Percentiles rank a stretch among this genome's conserved stretches.
Conservation (phyloP, 1,139 yeast species). For the Magnusiomyces fungicola region DNA sequence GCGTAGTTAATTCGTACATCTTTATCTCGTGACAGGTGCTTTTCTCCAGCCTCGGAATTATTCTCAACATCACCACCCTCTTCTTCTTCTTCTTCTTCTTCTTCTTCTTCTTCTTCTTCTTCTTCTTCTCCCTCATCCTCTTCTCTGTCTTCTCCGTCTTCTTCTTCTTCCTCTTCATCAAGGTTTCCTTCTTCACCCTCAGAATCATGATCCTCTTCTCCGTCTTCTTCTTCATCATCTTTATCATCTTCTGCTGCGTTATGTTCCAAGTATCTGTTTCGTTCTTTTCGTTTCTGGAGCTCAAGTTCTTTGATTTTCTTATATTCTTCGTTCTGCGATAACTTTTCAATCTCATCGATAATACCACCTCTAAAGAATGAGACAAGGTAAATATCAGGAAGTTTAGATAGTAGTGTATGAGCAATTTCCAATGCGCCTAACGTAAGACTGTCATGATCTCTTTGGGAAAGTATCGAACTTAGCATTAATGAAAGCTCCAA, state of each 20-base stretch:
- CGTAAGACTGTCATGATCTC: slow-evolving; percentile 36
- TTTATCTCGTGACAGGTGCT: too few relatives aligned
- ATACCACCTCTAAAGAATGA: slow-evolving; percentile 69
- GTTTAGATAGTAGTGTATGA: slow-evolving; percentile 39
- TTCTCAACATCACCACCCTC: slow-evolving; percentile 12
- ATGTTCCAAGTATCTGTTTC: neutral
- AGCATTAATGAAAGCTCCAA: slow-evolving; percentile 38
- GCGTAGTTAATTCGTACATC: too few relatives aligned
- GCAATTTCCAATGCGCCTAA: slow-evolving; percentile 50
- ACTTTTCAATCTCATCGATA: slow-evolving; percentile 42
- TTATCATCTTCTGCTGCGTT: neutral
- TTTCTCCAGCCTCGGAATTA: slow-evolving; percentile 2
- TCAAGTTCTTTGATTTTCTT: slow-evolving; percentile 7
- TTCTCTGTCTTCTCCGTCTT: slow-evolving; percentile 16
- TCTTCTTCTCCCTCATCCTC: slow-evolving; percentile 20
- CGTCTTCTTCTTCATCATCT: neutral
- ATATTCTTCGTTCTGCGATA: slow-evolving; percentile 14
- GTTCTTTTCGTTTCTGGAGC: slow-evolving; percentile 6
- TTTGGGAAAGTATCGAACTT: slow-evolving; percentile 65
- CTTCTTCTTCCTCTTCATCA: neutral
- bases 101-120: slow-evolving; percentile 24
- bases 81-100: slow-evolving; percentile 25
- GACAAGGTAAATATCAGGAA: slow-evolving; percentile 40
- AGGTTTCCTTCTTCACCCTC: slow-evolving; percentile 16
- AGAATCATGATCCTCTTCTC: slow-evolving; percentile 16